Conservation (phyloP, 192 early-diverging fungal species). For the Coemansia sp. region DNA sequence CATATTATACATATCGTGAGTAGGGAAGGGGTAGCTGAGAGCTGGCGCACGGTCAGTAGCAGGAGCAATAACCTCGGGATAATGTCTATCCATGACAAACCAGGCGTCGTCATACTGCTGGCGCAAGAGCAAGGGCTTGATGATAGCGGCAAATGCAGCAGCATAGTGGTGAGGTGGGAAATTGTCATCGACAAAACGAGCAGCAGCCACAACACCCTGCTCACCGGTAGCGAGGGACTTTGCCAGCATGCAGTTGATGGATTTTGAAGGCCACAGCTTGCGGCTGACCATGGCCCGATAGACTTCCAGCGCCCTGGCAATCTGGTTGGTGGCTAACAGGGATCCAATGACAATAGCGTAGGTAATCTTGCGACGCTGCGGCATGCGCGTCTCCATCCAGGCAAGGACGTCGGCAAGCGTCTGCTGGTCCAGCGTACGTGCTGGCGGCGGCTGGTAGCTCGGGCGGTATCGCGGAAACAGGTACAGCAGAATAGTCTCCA, state of each 20-base stretch:
- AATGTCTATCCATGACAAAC: slow-evolving; percentile 24
- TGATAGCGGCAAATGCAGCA: slow-evolving; percentile 19
- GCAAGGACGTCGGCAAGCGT: slow-evolving; percentile 9
- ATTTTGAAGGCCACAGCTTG: slow-evolving; percentile 29
- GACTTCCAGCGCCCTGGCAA: slow-evolving; percentile 30
- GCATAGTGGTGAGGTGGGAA: slow-evolving; percentile 38
- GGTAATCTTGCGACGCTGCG: slow-evolving; percentile 14
- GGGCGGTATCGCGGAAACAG: slow-evolving; percentile 21
- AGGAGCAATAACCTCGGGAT: slow-evolving; percentile 15
- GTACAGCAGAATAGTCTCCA: slow-evolving; percentile 34
- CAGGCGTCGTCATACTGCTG: slow-evolving; percentile 20
- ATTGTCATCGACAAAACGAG: slow-evolving; percentile 17
- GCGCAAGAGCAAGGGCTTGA: slow-evolving; percentile 19
- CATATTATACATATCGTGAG: slow-evolving; percentile 33
- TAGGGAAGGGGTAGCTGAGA: slow-evolving; percentile 22
- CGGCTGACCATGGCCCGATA: slow-evolving; percentile 22
- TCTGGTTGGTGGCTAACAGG: slow-evolving; percentile 14
- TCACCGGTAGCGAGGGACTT: slow-evolving; percentile 8
- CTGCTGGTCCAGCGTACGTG: slow-evolving; percentile 5
- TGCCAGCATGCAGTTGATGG: slow-evolving; percentile 48
- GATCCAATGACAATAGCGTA: slow-evolving; percentile 26
- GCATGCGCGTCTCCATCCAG: slow-evolving; percentile 26
- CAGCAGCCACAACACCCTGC: not conserved
- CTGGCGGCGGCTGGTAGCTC: slow-evolving; percentile 9
- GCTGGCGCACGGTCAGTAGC: not conserved